Percentiles rank a stretch among this genome's conserved stretches.
These are phyloP conservation scores for Rhizophagus clarus DNA, from an alignment of 192 early-diverging fungal genomes.

Conservation along the genomic window DNA sequence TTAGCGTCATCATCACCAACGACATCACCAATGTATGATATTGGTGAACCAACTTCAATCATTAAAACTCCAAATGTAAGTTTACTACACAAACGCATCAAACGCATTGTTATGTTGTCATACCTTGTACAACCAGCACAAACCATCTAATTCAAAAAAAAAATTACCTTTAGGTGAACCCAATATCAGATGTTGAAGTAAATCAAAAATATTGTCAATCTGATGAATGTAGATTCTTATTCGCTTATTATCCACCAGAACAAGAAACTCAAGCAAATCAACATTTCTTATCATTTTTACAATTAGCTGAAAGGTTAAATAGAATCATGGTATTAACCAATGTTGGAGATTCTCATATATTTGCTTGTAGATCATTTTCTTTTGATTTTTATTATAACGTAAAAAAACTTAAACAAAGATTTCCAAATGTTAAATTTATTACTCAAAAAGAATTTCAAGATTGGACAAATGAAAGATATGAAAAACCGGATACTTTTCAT, in stretches of 20 bases:
- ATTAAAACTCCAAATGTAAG: too few species aligned
- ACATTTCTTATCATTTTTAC: constrained; percentile 39
- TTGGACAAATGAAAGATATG: not conserved
- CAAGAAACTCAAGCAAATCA: constrained; percentile 44
- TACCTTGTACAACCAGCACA: too few species aligned
- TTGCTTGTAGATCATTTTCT: constrained; percentile 33
- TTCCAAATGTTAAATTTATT: constrained; percentile 12
- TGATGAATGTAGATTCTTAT: not conserved
- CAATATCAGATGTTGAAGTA: not conserved
- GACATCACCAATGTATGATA: too few species aligned
- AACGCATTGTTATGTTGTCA: too few species aligned
- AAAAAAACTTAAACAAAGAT: not conserved
- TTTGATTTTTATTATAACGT: constrained; percentile 42
- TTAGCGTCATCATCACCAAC: too few species aligned
- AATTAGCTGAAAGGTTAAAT: constrained; percentile 34
- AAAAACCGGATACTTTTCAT: not conserved
- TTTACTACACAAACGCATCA: too few species aligned
- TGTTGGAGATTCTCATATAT: constrained; percentile 36
- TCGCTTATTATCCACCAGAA: not conserved
- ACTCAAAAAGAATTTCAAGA: not conserved
- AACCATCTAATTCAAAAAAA: too few species aligned
- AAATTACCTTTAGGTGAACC: too few species aligned
- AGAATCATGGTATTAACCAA: constrained; percentile 43
- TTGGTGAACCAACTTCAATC: too few species aligned
- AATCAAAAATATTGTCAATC: constrained; percentile 20